Base-by-base conservation (phyloP, 306 rosid species). In the Malus asiatica region DNA sequence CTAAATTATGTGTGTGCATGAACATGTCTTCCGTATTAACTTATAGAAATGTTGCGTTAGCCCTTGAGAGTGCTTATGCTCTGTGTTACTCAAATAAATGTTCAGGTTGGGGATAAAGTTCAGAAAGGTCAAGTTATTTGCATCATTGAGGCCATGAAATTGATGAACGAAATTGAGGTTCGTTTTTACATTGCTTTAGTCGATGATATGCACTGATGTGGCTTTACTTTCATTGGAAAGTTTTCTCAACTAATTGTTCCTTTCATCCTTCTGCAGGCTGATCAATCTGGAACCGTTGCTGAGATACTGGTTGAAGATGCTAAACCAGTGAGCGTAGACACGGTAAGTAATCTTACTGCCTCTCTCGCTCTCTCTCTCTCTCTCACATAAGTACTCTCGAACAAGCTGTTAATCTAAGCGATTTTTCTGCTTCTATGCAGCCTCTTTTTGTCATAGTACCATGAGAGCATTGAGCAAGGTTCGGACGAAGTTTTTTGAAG, bases 81-180 rank as follows among this genome's bases (percentile, higher is more conserved):
- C 18, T 8, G 4, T 70, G 29, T 59, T 68, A 10, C 53, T 51
- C 75, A 66, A 45, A 66, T 76, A 71, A 57, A 40, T 83, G 69
- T 82, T 76, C 93, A 94, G 98, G 96, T 94, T 27, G 98, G 98
- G 76, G 97, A 92, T 73, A 88, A 89, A 77, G 98, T 94, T 76
- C 88, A 90, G 86, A 92, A 94, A 82, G 98, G 98, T 38, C 97
- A 94, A 81, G 87, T 87, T 30, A 2, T 94, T 44, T 94, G 98
- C 86, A 94, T 94, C 69, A 83, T 94, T 71, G 98, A 94, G 85
- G 98, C 97, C 77, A 94, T 94, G 98, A 94, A 94, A 82, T 82
- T 94, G 82, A 90, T 94, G 98, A 94, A 94, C 77, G 98, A 94
- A 78, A 90, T 94, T 73, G 98, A 94, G 88, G 98, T 93, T 83